Conservation (phyloP, 2,329 filamentous ascomycete genomes). For the Phoma herbarum region DNA sequence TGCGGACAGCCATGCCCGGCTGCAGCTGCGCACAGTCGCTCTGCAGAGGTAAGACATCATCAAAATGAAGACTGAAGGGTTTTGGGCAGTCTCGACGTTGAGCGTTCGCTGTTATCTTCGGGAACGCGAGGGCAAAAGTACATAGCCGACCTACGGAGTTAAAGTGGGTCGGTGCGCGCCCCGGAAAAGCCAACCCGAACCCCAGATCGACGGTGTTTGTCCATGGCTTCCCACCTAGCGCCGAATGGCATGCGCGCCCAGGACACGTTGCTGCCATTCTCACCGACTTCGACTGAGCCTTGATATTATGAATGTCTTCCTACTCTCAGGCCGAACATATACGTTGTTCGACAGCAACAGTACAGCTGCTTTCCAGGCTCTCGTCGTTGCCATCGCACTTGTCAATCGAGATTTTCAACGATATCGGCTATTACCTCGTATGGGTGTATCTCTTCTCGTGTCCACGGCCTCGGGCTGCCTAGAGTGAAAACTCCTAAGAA, state of each 20-base stretch:
- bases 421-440: neutral
- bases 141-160: constrained; percentile 17
- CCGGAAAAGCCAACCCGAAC: constrained; percentile 10
- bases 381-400: neutral
- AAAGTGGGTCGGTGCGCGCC: constrained; percentile 2
- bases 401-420: neutral
- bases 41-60: constrained; percentile 8
- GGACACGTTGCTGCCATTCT: neutral
- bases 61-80: neutral
- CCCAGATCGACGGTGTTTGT: constrained; percentile 9
- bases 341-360: neutral
- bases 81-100: neutral
- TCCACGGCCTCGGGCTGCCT: constrained; percentile 2
- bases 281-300: neutral
- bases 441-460: neutral
- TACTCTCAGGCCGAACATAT: neutral
- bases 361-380: neutral
- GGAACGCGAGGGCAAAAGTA: constrained; percentile 8
- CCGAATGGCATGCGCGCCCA: neutral
- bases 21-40: constrained; percentile 3
- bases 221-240: constrained; percentile 9
- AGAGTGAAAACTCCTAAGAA: neutral
- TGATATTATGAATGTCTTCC: neutral
- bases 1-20: constrained; percentile 11
- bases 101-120: neutral